These are phyloP conservation scores for Cryptosporidium baileyi DNA, from an alignment of 169 alveolate species.

Conservation along the genomic window DNA sequence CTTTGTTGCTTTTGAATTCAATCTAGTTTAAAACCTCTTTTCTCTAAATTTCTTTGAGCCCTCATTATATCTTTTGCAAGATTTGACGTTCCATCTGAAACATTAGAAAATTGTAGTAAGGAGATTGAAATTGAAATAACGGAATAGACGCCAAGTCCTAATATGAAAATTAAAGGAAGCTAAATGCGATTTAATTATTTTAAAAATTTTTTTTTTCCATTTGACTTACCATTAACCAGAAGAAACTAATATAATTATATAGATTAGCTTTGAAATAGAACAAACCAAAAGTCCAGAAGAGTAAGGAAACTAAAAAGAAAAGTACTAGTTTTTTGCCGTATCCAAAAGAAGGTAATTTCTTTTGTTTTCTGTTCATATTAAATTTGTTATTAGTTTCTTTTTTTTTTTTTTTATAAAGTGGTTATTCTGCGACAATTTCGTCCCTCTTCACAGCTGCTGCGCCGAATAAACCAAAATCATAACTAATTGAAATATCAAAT, in stretches of 20 bases:
- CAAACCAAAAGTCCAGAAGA: slow-evolving; percentile 34
- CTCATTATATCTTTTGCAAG: slow-evolving; percentile 48
- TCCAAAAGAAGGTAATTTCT: slow-evolving; percentile 36
- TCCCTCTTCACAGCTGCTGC: no score
- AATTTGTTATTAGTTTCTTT: no score
- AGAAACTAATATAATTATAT: background rate
- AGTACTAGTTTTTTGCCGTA: slow-evolving; percentile 33
- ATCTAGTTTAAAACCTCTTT: slow-evolving; percentile 54
- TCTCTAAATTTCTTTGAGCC: slow-evolving; percentile 18
- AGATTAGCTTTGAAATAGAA: background rate
- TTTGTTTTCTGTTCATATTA: background rate
- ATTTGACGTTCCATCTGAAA: slow-evolving; percentile 35
- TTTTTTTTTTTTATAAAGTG: no score
- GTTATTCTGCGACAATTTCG: no score
- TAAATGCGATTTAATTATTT: background rate
- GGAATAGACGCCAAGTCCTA: slow-evolving; percentile 22
- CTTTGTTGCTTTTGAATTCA: background rate
- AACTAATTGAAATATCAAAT: no score
- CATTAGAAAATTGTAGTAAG: slow-evolving; percentile 27
- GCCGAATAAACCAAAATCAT: no score
- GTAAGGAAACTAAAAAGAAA: background rate
- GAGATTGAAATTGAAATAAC: slow-evolving; percentile 32
- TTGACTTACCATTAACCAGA: slow-evolving; percentile 40
- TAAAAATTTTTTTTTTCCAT: background rate
- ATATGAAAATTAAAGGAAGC: slow-evolving; percentile 17